phyloP scores from a whole-genome alignment of 2,329 filamentous ascomycete genomes.

The Parafenestella ontariensis region DNA sequence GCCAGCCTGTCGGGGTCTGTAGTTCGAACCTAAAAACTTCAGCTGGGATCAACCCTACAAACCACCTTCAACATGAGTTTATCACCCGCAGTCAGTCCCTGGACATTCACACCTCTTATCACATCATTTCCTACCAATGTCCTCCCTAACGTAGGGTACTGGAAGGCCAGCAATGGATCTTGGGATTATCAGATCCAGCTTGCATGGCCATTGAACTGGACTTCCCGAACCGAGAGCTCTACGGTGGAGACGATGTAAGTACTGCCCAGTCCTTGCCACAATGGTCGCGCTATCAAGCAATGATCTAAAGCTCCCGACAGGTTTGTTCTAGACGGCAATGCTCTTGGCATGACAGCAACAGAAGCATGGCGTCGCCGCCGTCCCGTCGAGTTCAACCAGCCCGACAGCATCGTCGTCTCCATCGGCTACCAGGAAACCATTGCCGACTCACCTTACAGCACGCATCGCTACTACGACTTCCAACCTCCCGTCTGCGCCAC shows the following conservation, averaged over 20 bases:
- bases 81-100: conserved; percentile 23
- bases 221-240: conserved; percentile 25
- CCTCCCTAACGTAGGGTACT: conserved; percentile 39
- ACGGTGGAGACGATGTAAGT: conserved; percentile 43
- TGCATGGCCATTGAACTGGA: conserved; percentile 44
- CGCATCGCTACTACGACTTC: conserved; percentile 33
- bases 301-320: conserved; percentile 16
- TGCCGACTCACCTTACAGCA: conserved; percentile 39
- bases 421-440: conserved; percentile 41
- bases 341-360: conserved; percentile 34
- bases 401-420: conserved; percentile 41
- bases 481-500: conserved; percentile 41
- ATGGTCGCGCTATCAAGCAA: background rate
- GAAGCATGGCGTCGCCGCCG: conserved; percentile 39
- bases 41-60: background rate
- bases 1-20: background rate
- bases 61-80: conserved; percentile 16
- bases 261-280: background rate
- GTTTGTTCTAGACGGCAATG: conserved; percentile 45
- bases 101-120: conserved; percentile 37
- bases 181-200: conserved; percentile 46
- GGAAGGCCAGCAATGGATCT: conserved; percentile 41
- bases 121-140: conserved; percentile 31
- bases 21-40: background rate
- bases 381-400: conserved; percentile 39